Conservation (phyloP, 73 alveolate species). For the Uronychia binucleata region DNA sequence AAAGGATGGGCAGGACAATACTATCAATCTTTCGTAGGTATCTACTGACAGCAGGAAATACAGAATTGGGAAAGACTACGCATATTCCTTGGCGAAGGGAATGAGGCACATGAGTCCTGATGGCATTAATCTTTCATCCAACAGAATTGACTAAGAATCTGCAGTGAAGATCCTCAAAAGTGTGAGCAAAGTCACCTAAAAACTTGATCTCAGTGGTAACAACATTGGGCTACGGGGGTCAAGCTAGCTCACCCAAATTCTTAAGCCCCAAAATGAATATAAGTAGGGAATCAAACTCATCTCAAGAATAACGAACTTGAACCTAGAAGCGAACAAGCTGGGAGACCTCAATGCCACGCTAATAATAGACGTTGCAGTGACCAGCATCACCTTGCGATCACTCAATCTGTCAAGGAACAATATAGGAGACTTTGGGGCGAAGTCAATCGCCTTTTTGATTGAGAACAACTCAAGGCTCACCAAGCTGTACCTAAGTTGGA, state of each 20-base stretch:
- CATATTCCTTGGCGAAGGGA: conserved; percentile 27
- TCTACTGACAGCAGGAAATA: background rate
- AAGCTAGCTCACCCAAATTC: background rate
- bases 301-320: conserved; percentile 8
- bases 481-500: conserved; percentile 28
- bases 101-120: conserved; percentile 12
- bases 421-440: conserved; percentile 26
- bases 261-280: no score
- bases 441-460: conserved; percentile 11
- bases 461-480: conserved; percentile 17
- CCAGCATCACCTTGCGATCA: background rate
- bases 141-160: conserved; percentile 22
- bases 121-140: conserved; percentile 4
- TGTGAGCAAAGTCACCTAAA: background rate
- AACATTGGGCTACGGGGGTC: conserved; percentile 11
- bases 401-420: conserved; percentile 12
- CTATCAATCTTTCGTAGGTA: background rate
- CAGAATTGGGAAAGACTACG: conserved; percentile 36
- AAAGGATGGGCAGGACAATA: background rate
- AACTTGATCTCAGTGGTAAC: conserved; percentile 37
- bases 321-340: conserved; percentile 26
- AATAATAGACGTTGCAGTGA: background rate
- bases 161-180: conserved; percentile 18
- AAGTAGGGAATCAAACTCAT: no score
- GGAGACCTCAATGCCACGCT: conserved; percentile 22